These are phyloP conservation scores for Starmerella davenportii DNA, from an alignment of 805 yeast genomes.

Conservation along the genomic window DNA sequence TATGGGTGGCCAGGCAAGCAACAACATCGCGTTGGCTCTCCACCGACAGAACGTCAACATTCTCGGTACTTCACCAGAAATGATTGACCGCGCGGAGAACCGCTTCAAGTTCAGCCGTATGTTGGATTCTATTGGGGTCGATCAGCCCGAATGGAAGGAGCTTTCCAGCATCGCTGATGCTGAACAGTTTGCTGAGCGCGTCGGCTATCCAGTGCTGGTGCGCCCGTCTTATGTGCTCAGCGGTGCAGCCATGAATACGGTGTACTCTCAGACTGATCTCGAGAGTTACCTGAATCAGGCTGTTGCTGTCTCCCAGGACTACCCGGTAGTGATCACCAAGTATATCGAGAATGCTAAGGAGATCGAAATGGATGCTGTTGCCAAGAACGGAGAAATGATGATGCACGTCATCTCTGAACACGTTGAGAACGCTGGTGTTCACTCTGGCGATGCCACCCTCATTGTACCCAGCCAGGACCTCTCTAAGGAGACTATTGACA, in stretches of 20 bases:
- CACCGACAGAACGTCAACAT: constrained; percentile 90
- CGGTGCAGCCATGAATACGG: constrained; percentile 99
- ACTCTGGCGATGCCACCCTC: constrained; percentile 96
- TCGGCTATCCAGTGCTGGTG: constrained; percentile 83
- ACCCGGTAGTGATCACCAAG: constrained; percentile 94
- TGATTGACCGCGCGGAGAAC: constrained; percentile 97
- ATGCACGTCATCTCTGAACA: constrained; percentile 98
- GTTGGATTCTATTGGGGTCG: constrained; percentile 91
- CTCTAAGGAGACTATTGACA: constrained; percentile 72
- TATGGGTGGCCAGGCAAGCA: constrained; percentile 98
- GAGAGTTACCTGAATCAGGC: constrained; percentile 82
- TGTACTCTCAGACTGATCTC: constrained; percentile 73
- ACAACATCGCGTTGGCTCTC: constrained; percentile 82
- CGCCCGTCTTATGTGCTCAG: constrained; percentile 95
- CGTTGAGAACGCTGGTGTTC: constrained; percentile 98
- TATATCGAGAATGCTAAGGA: constrained; percentile 94
- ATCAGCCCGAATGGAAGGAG: constrained; percentile 99
- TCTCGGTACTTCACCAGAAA: constrained; percentile 91
- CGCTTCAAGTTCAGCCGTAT: constrained; percentile 94
- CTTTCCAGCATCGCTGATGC: constrained; percentile 86
- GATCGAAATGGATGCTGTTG: constrained; percentile 98
- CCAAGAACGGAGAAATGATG: constrained; percentile 78
- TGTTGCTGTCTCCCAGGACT: constrained; percentile 91
- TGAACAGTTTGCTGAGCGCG: constrained; percentile 75
- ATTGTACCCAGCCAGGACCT: constrained; percentile 94